These are phyloP conservation scores for Apiosordaria backusii DNA, from an alignment of 495 filamentous ascomycete genomes.

Conservation along the genomic window DNA sequence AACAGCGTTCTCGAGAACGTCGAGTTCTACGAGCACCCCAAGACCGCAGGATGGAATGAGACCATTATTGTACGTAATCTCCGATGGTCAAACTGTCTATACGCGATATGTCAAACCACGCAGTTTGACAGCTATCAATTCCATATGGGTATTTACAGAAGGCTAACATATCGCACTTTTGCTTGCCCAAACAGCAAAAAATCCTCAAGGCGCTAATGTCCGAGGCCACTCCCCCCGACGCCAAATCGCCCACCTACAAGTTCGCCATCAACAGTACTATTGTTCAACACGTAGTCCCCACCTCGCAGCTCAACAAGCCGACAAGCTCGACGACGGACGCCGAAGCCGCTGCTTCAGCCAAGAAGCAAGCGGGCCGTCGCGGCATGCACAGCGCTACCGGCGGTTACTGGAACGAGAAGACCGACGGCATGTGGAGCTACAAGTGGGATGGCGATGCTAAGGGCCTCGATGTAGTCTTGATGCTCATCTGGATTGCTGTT, in stretches of 20 bases:
- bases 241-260: constrained; percentile 62
- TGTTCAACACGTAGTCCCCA: constrained; percentile 76
- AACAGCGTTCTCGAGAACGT: constrained; percentile 65
- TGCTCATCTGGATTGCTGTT: constrained; percentile 81
- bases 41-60: constrained; percentile 81
- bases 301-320: constrained; percentile 51
- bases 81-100: not conserved
- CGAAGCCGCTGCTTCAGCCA: constrained; percentile 42
- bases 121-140: not conserved
- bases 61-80: constrained; percentile 72
- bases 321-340: not conserved
- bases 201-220: constrained; percentile 82
- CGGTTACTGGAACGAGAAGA: constrained; percentile 96
- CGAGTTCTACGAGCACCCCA: constrained; percentile 75
- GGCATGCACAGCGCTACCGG: constrained; percentile 96
- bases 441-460: constrained; percentile 84
- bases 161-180: not conserved
- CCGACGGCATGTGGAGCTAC: constrained; percentile 95
- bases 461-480: constrained; percentile 90
- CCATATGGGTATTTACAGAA: not conserved
- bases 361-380: constrained; percentile 69
- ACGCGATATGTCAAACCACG: no score
- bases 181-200: constrained; percentile 61
- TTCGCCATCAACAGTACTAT: constrained; percentile 97
- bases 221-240: constrained; percentile 63